These are phyloP conservation scores for Serendipita indica DNA, from an alignment of 768 basidiomycete species.

Conservation along the genomic window DNA sequence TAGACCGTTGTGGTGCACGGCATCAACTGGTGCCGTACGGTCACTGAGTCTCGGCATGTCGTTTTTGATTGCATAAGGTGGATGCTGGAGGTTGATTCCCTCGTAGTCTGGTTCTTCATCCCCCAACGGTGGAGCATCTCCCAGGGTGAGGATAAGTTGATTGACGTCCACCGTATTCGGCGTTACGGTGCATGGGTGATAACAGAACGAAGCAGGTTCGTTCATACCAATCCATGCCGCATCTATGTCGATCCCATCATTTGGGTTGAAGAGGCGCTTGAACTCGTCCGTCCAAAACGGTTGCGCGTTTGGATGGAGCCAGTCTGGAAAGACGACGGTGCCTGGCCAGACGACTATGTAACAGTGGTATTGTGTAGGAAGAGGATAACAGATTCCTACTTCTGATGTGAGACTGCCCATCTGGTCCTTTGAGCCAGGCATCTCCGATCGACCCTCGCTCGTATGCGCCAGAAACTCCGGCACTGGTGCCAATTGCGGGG, in stretches of 20 bases:
- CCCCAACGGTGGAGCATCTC: not conserved
- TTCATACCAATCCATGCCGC: too few relatives aligned
- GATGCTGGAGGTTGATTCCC: conserved; percentile 27
- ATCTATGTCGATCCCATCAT: conserved; percentile 13
- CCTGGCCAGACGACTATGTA: not conserved
- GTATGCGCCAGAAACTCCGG: not conserved
- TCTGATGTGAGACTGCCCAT: not conserved
- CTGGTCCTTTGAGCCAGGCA: conserved; percentile 1
- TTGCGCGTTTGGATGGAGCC: conserved; percentile 4
- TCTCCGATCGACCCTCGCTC: not conserved
- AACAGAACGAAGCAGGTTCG: conserved; percentile 20
- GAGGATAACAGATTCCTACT: not conserved
- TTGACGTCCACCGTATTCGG: not conserved
- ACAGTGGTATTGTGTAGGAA: not conserved
- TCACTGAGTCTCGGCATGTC: conserved; percentile 11
- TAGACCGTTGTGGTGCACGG: conserved; percentile 42
- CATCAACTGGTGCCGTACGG: conserved; percentile 24
- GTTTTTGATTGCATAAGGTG: conserved; percentile 48
- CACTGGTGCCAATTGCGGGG: not conserved
- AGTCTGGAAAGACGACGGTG: conserved; percentile 1
- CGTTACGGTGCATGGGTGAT: conserved; percentile 13
- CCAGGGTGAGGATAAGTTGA: not conserved
- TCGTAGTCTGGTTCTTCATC: not conserved
- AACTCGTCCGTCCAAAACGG: conserved; percentile 5
- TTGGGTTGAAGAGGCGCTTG: conserved; percentile 7